Base-by-base conservation (phyloP, 345 rosid species). In the Geranium brycei region DNA sequence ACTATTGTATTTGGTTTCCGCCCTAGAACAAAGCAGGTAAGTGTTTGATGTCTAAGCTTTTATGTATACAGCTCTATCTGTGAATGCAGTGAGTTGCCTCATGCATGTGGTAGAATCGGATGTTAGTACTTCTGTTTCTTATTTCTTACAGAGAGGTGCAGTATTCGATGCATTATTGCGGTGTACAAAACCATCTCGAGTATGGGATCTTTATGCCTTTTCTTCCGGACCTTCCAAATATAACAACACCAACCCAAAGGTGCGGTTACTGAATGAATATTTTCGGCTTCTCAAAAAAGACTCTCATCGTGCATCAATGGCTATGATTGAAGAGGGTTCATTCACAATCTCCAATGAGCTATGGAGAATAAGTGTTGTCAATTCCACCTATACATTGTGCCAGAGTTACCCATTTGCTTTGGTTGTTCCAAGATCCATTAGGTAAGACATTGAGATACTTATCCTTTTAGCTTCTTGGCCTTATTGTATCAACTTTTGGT, bases 361-460 rank as follows among this genome's bases (percentile, higher is more conserved):
- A 64, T 93, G 96, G 99, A 90, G 97, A 81, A 88, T 93, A 71
- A 85, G 87, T 77, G 70, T 78, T 68, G 65, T 80, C 64, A 93
- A 93, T 79, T 72, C 78, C 63, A 78, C 73, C 75, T 93, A 93
- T 69, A 38, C 77, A 47, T 68, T 90, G 83, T 85, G 88, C 74
- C 89, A 79, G 69, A 93, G 77, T 60, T 93, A 93, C 77, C 99
- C 99, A 3, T 90, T 84, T 81, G 92, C 97, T 31, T 74, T 93
- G 81, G 72, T 93, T 80, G 70, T 85, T 83, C 97, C 99, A 77
- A 84, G 80, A 80, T 78, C 71, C 66, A 82, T 90, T 68, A 85
- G 91, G 97, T 47, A 11, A 47, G 53, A 10, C 53, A 47, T 47
- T 47, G 6, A 47, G 53, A 47, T 47, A 47, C 12, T 11, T 47